Evolutionary conservation across 495 filamentous ascomycete species (phyloP), one percentile per base, ranked within the genome.

Genomic region (Lineolata rhizophorae): DNA sequence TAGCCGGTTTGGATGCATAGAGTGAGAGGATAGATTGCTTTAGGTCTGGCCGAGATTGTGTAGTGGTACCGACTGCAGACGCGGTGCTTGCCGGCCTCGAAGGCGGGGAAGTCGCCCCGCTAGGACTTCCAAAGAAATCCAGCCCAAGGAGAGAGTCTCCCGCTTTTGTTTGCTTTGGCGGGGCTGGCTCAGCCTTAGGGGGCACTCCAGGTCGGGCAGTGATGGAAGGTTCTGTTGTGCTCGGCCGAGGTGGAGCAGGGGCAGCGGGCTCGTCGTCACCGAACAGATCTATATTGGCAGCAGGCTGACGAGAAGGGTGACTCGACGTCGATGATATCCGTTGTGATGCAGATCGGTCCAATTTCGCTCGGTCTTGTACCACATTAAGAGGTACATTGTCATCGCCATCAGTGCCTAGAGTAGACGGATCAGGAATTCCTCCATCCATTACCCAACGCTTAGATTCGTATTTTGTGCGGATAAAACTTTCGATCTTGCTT

Each of bases 401-500:
- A 43, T 95, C 83, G 18, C 70, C 78, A 4, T 76, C 81, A 19
- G 60, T 72, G 46, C 83, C 76, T 33, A 97, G 53, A n/a, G 72
- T 80, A 0, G 76, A 61, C 15, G 90, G 90, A 45, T 94, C 80
- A 5, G 90, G 90, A 54, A 94, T 83, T 8, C 64, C 67, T 2
- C 90, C 87, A 36, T 97, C 90, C 85, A 94, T 93, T 2, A 83
- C 78, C 87, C 87, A 97, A 54, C 90, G 63, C 61, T 92, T 95
- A 5, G 81, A 74, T 45, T 97, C 87, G 51, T 97, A 97, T 53
- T 97, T 97, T 21, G 87, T 97, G 27, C 90, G 70, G 39, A 97
- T 93, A 42, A 97, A 97, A 54, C 94, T 97, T 62, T 95, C 87
- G 40, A 97, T 95, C 60, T 97, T 97, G n/a, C n/a, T n/a, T n/a